phyloP scores from a whole-genome alignment of 164 flowering plant species.

The Sextonia rubra region DNA sequence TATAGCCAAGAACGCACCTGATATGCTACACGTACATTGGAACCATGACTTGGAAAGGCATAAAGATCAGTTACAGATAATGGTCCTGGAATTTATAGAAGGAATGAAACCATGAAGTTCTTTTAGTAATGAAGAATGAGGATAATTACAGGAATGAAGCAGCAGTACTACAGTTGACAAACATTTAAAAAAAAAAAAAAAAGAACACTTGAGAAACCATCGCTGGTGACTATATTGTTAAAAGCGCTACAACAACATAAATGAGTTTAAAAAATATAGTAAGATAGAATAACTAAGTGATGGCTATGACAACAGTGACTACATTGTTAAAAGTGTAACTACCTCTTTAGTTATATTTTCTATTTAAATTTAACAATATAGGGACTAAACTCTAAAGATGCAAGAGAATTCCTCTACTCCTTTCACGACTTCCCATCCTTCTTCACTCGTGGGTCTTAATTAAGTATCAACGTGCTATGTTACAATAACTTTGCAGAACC shows the following conservation, averaged over 20 bases:
- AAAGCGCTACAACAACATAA: too few relatives aligned
- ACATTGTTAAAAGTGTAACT: too few relatives aligned
- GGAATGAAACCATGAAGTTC: background rate
- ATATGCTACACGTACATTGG: conserved; percentile 48
- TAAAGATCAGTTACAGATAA: conserved; percentile 42
- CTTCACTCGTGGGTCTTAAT: background rate
- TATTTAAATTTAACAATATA: too few relatives aligned
- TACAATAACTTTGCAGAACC: too few relatives aligned
- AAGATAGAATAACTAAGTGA: background rate
- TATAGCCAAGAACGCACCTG: conserved; percentile 29
- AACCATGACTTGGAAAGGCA: conserved; percentile 22
- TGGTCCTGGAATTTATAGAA: conserved; percentile 36
- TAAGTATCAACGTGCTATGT: too few relatives aligned
- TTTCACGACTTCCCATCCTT: background rate
- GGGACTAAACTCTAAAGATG: background rate
- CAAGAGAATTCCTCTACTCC: background rate
- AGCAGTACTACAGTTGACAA: background rate
- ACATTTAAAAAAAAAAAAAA: too few relatives aligned
- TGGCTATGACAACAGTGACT: background rate
- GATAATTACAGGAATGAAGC: background rate
- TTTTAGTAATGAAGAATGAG: background rate
- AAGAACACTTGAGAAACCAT: background rate
- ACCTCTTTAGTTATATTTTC: background rate
- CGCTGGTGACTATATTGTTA: background rate
- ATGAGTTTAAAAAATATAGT: background rate